Percentiles rank a stretch among this genome's conserved stretches.
Conservation (phyloP, 257 asterid genomes). For the Fraxinus americana region DNA sequence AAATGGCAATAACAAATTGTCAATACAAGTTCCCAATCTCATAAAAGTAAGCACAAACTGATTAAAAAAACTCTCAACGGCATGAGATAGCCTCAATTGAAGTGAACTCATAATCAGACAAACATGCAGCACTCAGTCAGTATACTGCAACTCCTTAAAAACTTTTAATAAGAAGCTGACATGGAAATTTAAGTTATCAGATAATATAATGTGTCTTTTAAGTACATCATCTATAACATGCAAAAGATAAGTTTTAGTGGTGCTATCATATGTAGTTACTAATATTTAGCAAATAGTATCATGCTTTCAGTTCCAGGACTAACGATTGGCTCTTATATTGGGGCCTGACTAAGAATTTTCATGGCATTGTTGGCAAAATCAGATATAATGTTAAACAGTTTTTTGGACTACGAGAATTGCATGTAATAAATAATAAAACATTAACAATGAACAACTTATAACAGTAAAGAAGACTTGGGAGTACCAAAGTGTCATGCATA, state of each 20-base stretch:
- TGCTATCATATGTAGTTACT: not conserved
- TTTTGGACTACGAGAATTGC: not conserved
- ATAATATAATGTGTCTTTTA: no score
- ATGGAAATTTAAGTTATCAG: not conserved
- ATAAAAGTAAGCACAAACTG: not conserved
- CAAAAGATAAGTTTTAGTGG: not conserved
- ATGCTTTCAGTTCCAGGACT: not conserved
- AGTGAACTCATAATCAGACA: not conserved
- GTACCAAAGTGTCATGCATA: conserved; percentile 35
- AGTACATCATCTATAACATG: not conserved
- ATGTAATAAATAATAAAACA: not conserved
- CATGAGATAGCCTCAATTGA: not conserved
- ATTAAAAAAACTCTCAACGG: not conserved
- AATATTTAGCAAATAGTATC: not conserved
- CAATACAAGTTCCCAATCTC: conserved; percentile 18
- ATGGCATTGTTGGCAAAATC: not conserved
- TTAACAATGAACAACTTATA: conserved; percentile 1
- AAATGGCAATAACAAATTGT: not conserved
- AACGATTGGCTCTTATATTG: not conserved
- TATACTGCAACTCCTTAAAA: not conserved
- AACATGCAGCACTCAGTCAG: not conserved
- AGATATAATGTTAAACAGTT: not conserved
- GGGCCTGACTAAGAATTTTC: not conserved
- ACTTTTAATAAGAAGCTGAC: not conserved
- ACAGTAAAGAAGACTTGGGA: conserved; percentile 15